A percentile compares a stretch with the other conserved stretches of the same genome.
Conservation (phyloP, 345 rosid species). For the Iberis pinnata region DNA sequence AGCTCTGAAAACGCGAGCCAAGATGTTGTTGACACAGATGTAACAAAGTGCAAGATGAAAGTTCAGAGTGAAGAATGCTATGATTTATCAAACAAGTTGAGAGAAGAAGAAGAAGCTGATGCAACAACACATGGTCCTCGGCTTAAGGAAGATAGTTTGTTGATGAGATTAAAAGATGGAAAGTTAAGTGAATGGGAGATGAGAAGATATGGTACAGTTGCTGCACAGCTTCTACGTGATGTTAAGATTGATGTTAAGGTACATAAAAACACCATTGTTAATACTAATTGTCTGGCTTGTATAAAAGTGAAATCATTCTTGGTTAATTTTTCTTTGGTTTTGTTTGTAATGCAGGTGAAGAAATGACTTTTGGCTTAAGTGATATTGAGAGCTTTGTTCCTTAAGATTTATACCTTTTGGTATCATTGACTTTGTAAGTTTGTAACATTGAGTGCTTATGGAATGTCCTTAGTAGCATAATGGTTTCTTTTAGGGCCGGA, state of each 20-base stretch:
- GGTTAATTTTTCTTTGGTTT: neutral
- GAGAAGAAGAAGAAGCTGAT: constrained; percentile 17
- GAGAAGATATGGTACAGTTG: constrained; percentile 78
- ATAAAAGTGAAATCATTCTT: neutral
- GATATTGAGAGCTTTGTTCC: neutral
- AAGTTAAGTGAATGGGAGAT: constrained; percentile 84
- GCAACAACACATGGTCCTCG: constrained; percentile 22
- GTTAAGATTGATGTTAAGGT: constrained; percentile 43
- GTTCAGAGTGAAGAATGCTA: constrained; percentile 7
- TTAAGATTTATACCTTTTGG: no score
- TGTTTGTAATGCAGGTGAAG: constrained; percentile 24
- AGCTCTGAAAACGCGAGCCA: constrained; percentile 18
- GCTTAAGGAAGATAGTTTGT: constrained; percentile 31
- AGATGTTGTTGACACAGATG: constrained; percentile 22
- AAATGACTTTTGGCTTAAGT: constrained; percentile 11
- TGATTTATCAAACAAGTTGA: constrained; percentile 14
- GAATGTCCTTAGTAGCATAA: no score
- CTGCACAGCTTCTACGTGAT: constrained; percentile 85
- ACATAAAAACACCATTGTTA: neutral
- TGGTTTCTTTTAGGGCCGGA: no score
- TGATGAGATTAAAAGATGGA: constrained; percentile 33
- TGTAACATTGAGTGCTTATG: no score
- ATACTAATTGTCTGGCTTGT: neutral
- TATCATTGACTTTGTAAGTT: no score
- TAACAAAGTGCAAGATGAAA: constrained; percentile 20